A percentile compares a stretch with the other conserved stretches of the same genome.
phyloP scores from a whole-genome alignment of 805 yeast genomes.

The Teunomyces atbi region DNA sequence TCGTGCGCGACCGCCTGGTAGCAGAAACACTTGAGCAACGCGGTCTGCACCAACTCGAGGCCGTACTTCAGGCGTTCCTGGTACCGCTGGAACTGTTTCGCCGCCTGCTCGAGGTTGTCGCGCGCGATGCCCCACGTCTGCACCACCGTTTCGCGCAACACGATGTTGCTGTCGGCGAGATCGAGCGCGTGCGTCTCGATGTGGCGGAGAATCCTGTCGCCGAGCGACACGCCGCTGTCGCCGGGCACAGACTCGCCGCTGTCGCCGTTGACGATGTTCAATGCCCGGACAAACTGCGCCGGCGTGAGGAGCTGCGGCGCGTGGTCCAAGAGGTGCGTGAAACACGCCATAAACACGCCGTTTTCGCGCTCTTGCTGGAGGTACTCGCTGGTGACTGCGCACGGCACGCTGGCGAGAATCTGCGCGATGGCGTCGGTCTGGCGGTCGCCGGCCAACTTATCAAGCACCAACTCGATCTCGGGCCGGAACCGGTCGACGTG shows the following conservation, averaged over 20 bases:
- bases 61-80: conserved; percentile 38
- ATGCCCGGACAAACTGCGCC: conserved; percentile 5
- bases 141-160: conserved; percentile 31
- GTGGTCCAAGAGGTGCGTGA: too few relatives aligned
- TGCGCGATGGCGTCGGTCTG: neutral
- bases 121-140: conserved; percentile 31
- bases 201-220: conserved; percentile 18
- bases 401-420: neutral
- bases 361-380: neutral
- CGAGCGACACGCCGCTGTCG: too few relatives aligned
- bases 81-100: conserved; percentile 40
- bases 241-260: too few relatives aligned
- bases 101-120: conserved; percentile 26
- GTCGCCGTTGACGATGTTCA: neutral
- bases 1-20: conserved; percentile 37
- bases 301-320: too few relatives aligned
- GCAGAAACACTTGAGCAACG: conserved; percentile 39
- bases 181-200: conserved; percentile 24
- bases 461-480: neutral
- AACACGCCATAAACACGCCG: too few relatives aligned
- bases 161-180: conserved; percentile 10
- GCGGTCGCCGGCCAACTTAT: neutral
- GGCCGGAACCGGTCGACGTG: neutral
- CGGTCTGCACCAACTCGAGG: conserved; percentile 39
- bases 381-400: neutral